phyloP scores from a whole-genome alignment of 495 filamentous ascomycete genomes.

The Annulohypoxylon nitens region DNA sequence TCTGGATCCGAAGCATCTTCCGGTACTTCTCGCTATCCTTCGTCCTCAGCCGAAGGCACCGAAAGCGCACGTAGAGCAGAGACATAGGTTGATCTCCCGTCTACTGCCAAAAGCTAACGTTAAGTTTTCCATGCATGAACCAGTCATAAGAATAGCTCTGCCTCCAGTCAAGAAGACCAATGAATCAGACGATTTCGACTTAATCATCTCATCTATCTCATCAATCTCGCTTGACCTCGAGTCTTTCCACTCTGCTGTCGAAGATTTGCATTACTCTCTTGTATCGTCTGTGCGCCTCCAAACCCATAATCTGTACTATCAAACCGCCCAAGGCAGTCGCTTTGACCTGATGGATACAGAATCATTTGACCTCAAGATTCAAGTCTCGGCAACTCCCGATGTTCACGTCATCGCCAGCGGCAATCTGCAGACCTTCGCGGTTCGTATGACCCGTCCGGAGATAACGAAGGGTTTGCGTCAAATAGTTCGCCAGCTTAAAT shows the following conservation, averaged over 20 bases:
- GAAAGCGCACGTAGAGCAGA: constrained; percentile 58
- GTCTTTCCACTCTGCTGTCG: constrained; percentile 89
- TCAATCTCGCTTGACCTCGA: constrained; percentile 93
- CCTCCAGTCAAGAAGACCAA: constrained; percentile 73
- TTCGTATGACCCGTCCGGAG: constrained; percentile 90
- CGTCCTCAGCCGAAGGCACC: constrained; percentile 67
- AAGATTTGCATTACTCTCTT: constrained; percentile 87
- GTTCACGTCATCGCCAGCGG: constrained; percentile 84
- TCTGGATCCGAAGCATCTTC: constrained; percentile 92
- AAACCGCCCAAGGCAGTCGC: constrained; percentile 81
- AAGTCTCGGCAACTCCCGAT: constrained; percentile 86
- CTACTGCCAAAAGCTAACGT: constrained; percentile 94
- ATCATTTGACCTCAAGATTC: constrained; percentile 84
- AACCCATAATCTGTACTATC: constrained; percentile 95
- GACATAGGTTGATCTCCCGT: constrained; percentile 84
- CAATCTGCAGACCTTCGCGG: constrained; percentile 84
- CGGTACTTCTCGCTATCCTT: constrained; percentile 82
- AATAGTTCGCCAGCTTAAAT: constrained; percentile 83
- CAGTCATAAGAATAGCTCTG: constrained; percentile 88
- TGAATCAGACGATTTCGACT: constrained; percentile 84
- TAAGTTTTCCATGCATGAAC: constrained; percentile 96
- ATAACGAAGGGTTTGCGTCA: constrained; percentile 92
- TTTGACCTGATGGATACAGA: constrained; percentile 90
- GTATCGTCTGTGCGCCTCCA: constrained; percentile 83
- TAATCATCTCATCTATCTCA: constrained; percentile 93